Base-by-base conservation (phyloP, 345 rosid species). In the Pistacia vera region DNA sequence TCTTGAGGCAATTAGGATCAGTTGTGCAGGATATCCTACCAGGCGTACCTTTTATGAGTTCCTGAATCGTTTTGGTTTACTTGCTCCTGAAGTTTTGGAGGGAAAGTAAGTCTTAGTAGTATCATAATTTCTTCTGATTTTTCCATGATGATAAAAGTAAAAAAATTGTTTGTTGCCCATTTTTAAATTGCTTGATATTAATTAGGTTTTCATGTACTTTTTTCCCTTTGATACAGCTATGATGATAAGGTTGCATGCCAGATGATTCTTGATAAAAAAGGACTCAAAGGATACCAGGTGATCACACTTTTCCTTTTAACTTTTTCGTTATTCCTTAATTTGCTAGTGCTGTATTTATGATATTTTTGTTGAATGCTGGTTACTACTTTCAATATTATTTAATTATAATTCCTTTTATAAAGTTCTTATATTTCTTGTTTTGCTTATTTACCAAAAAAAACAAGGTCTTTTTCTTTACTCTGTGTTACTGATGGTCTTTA, bases 11-110 rank as follows among this genome's bases (percentile, higher is more conserved):
- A 96, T 96, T 75, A 90, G 99, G 79, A 96, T 96, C 81, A 96
- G 99, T 78, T 96, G 99, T 85, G 98, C 98, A 78, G 99, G 99
- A 73, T 96, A 96, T 88, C 99, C 99, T 56, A 96, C 99, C 18
- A 89, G 97, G 77, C 87, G 99, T 35, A 92, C 98, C 11, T 96
- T 96, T 84, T 91, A 93, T 69, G 99, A 96, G 75, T 92, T 93
- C 80, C 95, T 96, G 82, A 88, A 89, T 72, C 98, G 99, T 61
- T 96, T 96, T 79, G 97, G 98, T 77, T 86, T 96, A 69, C 98
- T 96, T 85, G 93, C 97, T 83, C 95, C 98, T 0, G 97, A 96
- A 36, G 97, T 93, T 75, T 77, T 92, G 88, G 98, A 96, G 62
- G 98, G 98, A 85, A 96, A 87, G 93, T 87, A 84, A 83, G 93